phyloP scores from a whole-genome alignment of 306 rosid genomes.

The Astragalus glycyphyllos region DNA sequence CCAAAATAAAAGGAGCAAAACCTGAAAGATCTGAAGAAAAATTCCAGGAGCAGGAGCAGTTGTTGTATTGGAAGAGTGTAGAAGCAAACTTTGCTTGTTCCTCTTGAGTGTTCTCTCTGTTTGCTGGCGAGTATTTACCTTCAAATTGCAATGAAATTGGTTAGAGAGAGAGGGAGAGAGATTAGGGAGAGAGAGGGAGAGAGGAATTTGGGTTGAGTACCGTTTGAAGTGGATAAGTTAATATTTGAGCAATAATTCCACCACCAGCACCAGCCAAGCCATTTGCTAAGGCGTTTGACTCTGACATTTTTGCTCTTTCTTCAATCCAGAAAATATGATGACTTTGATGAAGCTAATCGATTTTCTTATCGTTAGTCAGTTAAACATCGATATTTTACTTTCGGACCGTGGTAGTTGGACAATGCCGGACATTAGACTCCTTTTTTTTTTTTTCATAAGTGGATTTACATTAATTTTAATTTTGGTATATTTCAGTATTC shows the following conservation, averaged over 20 bases:
- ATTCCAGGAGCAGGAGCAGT: slow-evolving; percentile 39
- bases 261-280: slow-evolving; percentile 89
- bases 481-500: too few species aligned
- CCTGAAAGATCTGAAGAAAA: slow-evolving; percentile 81
- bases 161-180: neutral
- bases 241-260: slow-evolving; percentile 83
- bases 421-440: neutral
- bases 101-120: slow-evolving; percentile 74
- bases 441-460: neutral
- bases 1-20: slow-evolving; percentile 19
- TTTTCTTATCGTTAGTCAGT: neutral
- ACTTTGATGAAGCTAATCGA: neutral
- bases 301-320: slow-evolving; percentile 45
- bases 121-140: slow-evolving; percentile 91
- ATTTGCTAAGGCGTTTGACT: slow-evolving; percentile 75
- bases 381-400: neutral
- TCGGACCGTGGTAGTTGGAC: neutral
- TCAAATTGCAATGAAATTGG: slow-evolving; percentile 24
- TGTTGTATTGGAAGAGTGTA: slow-evolving; percentile 39
- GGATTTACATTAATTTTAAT: too few species aligned
- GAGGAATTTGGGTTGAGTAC: slow-evolving; percentile 34
- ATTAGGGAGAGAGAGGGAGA: neutral
- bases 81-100: slow-evolving; percentile 40
- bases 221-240: slow-evolving; percentile 86
- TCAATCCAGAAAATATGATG: neutral